Evolutionary conservation across 305 asterid genomes (phyloP), one percentile per base, ranked within the genome.

Genomic region (Fraxinus platypoda): DNA sequence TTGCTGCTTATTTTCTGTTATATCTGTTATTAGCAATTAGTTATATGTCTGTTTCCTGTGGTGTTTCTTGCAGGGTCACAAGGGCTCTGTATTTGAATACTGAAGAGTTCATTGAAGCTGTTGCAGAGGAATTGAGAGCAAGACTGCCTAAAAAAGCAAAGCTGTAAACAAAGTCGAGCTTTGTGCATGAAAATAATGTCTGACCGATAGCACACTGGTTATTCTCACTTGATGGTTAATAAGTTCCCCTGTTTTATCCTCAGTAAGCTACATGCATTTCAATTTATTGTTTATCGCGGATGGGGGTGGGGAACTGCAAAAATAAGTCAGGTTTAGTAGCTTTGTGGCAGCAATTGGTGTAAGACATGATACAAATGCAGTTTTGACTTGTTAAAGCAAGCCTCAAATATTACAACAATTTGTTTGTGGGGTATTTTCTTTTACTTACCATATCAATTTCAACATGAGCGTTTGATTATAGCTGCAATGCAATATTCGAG

Each of bases 61-160:
- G 75, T 59, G 52, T 84, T 81, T 54, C n/a, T 77, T 88, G 83
- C 81, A 92, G 93, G 83, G 92, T 85, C 75, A 64, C 84, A 2
- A 86, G 94, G 87, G 83, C 81, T 37, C 85, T n/a, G 41, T 92
- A 88, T 76, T 81, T 92, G 88, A 92, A 85, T 74, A 92, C 94
- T 0, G 91, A 86, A 78, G 96, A 90, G 86, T 92, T 92, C 85
- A 92, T 92, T 49, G 92, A 92, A 2, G 86, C 89, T 0, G 91
- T 92, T 52, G 94, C 94, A 0, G 90, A 84, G 81, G 93, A 87
- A 78, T 70, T 91, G 91, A 88, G 86, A 82, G 8, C 77, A 30
- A 88, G 91, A 76, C 54, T 91, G 81, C 84, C 84, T 80, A 90
- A 81, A 76, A 84, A 70, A 81, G 89, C 94, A 3, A 90, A 85